A percentile compares a stretch with the other conserved stretches of the same genome.
These are phyloP conservation scores for Beauveria australis DNA, from an alignment of 2,329 filamentous ascomycete species.

Conservation along the genomic window DNA sequence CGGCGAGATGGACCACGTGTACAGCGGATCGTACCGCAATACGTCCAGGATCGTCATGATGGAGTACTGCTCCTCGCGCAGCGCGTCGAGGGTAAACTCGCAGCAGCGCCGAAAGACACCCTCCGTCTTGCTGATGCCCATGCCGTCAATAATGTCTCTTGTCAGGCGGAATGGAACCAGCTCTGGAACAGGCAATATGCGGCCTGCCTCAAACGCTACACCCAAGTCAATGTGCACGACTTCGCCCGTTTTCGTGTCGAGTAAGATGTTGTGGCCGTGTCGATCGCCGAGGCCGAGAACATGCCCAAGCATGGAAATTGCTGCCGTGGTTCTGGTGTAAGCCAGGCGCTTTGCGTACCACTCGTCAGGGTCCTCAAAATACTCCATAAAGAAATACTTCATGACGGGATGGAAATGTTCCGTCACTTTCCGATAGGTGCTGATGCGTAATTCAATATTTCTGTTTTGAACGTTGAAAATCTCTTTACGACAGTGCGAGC, in stretches of 20 bases:
- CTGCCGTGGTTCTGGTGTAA: conserved; percentile 87
- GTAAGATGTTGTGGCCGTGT: conserved; percentile 92
- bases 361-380: conserved; percentile 86
- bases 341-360: conserved; percentile 88
- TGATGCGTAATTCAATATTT: conserved; percentile 61
- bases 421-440: conserved; percentile 68
- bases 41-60: conserved; percentile 99
- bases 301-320: conserved; percentile 90
- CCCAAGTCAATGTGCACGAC: conserved; percentile 96
- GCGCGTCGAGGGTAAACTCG: conserved; percentile 90
- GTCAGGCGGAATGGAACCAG: conserved; percentile 93
- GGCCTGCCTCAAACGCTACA: conserved; percentile 92
- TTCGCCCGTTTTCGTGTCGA: conserved; percentile 84
- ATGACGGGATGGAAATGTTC: conserved; percentile 86
- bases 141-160: conserved; percentile 89
- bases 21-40: conserved; percentile 92
- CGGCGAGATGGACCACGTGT: conserved; percentile 86
- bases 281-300: conserved; percentile 88
- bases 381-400: conserved; percentile 95
- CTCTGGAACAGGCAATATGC: conserved; percentile 90
- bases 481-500: conserved; percentile 66
- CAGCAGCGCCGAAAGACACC: conserved; percentile 97
- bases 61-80: conserved; percentile 89
- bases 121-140: conserved; percentile 92
- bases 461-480: conserved; percentile 67